A percentile compares a stretch with the other conserved stretches of the same genome.
These are phyloP conservation scores for Pythium monospermum DNA, from an alignment of 352 stramenopile species.

Conservation along the genomic window DNA sequence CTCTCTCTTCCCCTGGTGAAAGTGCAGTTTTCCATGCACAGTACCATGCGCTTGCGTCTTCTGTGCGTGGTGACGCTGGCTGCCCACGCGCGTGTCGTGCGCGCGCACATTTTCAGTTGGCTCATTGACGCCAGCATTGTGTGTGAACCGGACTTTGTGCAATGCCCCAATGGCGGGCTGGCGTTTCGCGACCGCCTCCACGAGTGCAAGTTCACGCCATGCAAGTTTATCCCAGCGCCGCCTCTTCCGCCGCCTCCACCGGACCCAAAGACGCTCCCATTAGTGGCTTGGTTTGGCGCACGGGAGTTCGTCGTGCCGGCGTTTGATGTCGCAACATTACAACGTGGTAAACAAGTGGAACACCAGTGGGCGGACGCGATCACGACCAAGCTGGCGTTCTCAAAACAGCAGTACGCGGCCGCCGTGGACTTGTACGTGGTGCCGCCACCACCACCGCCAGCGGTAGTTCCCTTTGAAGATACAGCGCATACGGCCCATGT, in stretches of 20 bases:
- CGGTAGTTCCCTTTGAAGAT: not conserved
- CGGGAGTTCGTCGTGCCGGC: constrained; percentile 36
- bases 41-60: not conserved
- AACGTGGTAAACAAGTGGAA: constrained; percentile 18
- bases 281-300: constrained; percentile 28
- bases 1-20: too few species aligned
- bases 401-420: not conserved
- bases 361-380: constrained; percentile 8
- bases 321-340: constrained; percentile 16
- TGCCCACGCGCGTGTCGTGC: constrained; percentile 2
- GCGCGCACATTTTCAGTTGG: constrained; percentile 14
- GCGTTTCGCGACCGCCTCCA: constrained; percentile 31
- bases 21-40: too few species aligned
- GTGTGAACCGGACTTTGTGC: constrained; percentile 32
- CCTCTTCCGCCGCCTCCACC: constrained; percentile 6
- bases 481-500: too few species aligned
- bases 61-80: not conserved
- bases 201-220: constrained; percentile 42
- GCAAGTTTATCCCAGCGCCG: constrained; percentile 23
- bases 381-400: not conserved
- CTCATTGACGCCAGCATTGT: constrained; percentile 27
- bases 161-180: constrained; percentile 34
- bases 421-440: constrained; percentile 17
- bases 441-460: not conserved
- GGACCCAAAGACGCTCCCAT: constrained; percentile 12